Evolutionary conservation across 441 rosid genomes (phyloP).

Genomic region (Pelargonium australe): DNA sequence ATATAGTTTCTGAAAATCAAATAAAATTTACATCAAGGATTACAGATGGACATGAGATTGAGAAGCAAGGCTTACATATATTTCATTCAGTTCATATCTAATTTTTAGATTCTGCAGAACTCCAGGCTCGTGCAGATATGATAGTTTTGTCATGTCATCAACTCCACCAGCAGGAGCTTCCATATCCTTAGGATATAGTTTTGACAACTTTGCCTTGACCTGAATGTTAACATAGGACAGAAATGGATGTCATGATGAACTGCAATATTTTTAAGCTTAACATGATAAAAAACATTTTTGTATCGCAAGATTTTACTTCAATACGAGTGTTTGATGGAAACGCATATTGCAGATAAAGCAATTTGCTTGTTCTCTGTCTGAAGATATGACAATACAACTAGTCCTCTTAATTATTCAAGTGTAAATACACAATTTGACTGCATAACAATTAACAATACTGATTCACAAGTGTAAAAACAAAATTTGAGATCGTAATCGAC

Average conservation of each 20-base stretch:
- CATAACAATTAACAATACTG: background rate
- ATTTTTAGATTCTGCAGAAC: slow-evolving; percentile 73
- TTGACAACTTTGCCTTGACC: slow-evolving; percentile 63
- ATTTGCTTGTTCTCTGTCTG: too few relatives aligned
- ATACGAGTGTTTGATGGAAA: slow-evolving; percentile 3
- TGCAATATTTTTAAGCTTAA: slow-evolving; percentile 8
- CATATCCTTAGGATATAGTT: slow-evolving; percentile 76
- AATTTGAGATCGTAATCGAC: slow-evolving; percentile 8
- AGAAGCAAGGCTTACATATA: slow-evolving; percentile 54
- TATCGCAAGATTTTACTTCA: background rate
- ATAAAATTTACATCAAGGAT: background rate
- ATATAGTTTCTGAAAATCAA: slow-evolving; percentile 5
- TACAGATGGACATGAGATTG: background rate
- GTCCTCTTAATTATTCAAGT: too few relatives aligned
- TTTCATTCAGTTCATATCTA: slow-evolving; percentile 93
- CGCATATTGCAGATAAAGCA: background rate
- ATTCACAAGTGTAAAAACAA: background rate
- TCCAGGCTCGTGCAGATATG: slow-evolving; percentile 96
- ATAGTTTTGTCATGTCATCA: slow-evolving; percentile 98
- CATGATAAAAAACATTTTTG: background rate
- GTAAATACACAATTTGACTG: background rate
- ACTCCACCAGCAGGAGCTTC: slow-evolving; percentile 99
- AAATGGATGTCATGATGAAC: slow-evolving; percentile 5
- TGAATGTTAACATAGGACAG: slow-evolving; percentile 22
- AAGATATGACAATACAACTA: too few relatives aligned